phyloP scores from a whole-genome alignment of 2,329 filamentous ascomycete species.

The Fusarium protoensiforme region DNA sequence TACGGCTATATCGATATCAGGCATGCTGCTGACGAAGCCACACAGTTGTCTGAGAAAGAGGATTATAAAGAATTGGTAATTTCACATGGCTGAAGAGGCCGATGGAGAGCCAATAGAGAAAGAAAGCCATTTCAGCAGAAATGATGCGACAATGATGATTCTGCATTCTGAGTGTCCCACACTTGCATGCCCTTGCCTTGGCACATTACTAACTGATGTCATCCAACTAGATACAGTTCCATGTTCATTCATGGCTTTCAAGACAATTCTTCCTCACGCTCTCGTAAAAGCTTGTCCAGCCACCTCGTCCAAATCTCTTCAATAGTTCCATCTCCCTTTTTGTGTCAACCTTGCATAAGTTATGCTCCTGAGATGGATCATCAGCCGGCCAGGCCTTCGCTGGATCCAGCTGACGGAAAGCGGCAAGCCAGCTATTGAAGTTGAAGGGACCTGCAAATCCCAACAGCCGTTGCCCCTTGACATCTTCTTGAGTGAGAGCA shows the following conservation, averaged over 20 bases:
- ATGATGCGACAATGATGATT: neutral
- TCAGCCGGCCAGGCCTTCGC: neutral
- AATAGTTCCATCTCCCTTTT: neutral
- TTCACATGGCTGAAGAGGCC: neutral
- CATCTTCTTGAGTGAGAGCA: constrained; percentile 1
- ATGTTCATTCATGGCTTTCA: neutral
- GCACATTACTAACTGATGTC: neutral
- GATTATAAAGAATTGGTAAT: neutral
- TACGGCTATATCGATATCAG: neutral
- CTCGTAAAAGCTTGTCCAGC: neutral
- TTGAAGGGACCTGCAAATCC: constrained; percentile 13
- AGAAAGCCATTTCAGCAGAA: neutral
- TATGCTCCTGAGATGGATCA: neutral
- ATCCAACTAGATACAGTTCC: neutral
- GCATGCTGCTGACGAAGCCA: neutral
- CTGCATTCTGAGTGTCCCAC: neutral
- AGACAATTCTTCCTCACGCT: neutral
- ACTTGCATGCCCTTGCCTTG: neutral
- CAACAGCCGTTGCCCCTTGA: neutral
- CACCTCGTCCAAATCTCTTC: neutral
- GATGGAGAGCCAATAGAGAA: neutral
- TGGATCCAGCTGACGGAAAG: neutral
- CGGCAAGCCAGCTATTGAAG: neutral
- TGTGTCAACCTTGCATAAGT: constrained; percentile 4
- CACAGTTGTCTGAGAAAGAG: neutral